Evolutionary conservation across 345 rosid species (phyloP), one percentile per base, ranked within the genome.

Genomic region (Salix brachista): DNA sequence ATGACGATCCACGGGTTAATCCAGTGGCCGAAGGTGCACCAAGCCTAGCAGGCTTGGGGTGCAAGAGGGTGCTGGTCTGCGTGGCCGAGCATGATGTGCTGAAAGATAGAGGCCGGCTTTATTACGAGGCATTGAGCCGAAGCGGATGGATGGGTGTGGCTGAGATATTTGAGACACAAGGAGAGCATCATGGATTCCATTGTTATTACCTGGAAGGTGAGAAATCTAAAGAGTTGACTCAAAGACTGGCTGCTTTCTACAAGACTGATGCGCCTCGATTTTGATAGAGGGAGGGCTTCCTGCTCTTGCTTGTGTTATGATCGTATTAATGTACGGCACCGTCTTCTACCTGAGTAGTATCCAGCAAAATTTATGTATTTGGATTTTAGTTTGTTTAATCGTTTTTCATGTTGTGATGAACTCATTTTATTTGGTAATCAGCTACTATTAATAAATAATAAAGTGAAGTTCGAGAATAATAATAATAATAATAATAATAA

Each of bases 191-290:
- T 42, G 72, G 48, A 1, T 71, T 80, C 42, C 73, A 71, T 26
- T 75, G 71, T 72, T 0, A 14, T 50, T 82, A 81, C 54, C 74
- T 83, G 68, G 76, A 80, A 32, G 18, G 34, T 71, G 81, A 81
- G 1, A 87, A 88, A 19, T 87, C 89, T 14, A 69, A 74, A 14
- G 70, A 69, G n/a, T 77, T 90, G 80, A 79, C 85, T 48, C 16
- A 48, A 12, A 72, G 77, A 17, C 50, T 90, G 78, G 86, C 87
- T 1, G 82, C 77, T 36, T 89, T 87, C 80, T 83, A 83, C 32
- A 79, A 60, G 2, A 69, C 77, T 16, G 83, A 80, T 10, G 73
- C 81, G 79, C 86, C 86, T 41, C 46, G 17, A 2, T 13, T 67
- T 23, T 73, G 72, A 81, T 5, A 13, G 36, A 61, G 17, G 16